phyloP scores from a whole-genome alignment of 306 rosid species.

The Casuarina glauca region DNA sequence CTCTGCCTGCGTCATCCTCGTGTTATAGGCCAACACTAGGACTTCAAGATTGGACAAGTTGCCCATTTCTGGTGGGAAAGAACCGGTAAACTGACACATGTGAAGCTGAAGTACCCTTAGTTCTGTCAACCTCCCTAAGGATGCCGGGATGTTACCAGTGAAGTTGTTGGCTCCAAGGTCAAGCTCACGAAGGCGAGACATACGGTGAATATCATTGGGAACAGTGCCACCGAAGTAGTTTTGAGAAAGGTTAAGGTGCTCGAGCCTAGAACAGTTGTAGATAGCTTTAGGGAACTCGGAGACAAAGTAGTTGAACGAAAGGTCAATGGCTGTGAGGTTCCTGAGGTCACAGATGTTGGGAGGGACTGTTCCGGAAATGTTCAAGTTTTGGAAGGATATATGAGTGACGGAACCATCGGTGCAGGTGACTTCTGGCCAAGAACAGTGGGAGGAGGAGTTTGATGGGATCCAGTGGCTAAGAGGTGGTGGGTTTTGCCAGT shows the following conservation, averaged over 20 bases:
- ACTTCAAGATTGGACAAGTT: constrained; percentile 54
- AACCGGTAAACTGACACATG: constrained; percentile 38
- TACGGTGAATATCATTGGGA: constrained; percentile 45
- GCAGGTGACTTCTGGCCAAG: constrained; percentile 63
- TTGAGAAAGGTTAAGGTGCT: constrained; percentile 40
- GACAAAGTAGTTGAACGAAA: constrained; percentile 27
- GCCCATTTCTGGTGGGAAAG: constrained; percentile 56
- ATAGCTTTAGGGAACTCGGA: constrained; percentile 55
- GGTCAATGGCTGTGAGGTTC: constrained; percentile 55
- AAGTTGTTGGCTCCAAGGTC: constrained; percentile 46
- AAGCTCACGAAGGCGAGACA: constrained; percentile 43
- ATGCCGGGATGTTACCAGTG: constrained; percentile 54
- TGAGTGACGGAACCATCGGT: constrained; percentile 40
- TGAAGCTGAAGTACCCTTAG: constrained; percentile 40
- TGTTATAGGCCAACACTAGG: constrained; percentile 31
- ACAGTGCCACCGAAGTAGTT: constrained; percentile 54
- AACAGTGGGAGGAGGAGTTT: constrained; percentile 43
- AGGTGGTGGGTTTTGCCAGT: constrained; percentile 37
- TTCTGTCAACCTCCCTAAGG: constrained; percentile 44
- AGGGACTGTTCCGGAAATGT: constrained; percentile 42
- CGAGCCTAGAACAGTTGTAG: constrained; percentile 51
- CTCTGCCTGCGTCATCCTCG: constrained; percentile 21
- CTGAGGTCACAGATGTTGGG: constrained; percentile 62
- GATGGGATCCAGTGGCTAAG: constrained; percentile 51
- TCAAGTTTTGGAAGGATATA: neutral